Conservation (phyloP, 2,329 filamentous ascomycete species). For the Diaporthe citri region DNA sequence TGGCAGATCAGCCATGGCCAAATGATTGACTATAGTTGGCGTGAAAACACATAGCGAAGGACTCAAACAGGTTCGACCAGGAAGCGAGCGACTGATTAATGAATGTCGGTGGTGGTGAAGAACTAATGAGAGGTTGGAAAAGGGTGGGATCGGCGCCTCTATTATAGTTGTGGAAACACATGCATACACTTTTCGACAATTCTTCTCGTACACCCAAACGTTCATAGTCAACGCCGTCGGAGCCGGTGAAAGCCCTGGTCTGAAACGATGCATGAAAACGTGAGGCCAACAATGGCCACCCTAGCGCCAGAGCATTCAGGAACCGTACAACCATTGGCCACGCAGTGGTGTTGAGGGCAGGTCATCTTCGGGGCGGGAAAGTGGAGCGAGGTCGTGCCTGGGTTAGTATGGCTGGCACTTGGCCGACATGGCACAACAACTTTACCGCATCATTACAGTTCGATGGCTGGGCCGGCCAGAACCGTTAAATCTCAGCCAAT, state of each 20-base stretch:
- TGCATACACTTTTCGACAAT: neutral
- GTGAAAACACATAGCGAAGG: neutral
- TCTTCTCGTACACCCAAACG: neutral
- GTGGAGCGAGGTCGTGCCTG: conserved; percentile 18
- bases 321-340: conserved; percentile 5
- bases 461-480: neutral
- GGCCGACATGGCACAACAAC: neutral
- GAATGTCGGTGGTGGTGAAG: conserved; percentile 18
- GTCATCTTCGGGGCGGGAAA: conserved; percentile 22
- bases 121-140: neutral
- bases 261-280: conserved; percentile 15
- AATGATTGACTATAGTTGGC: conserved; percentile 9
- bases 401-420: neutral
- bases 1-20: neutral
- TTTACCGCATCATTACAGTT: neutral
- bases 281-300: neutral
- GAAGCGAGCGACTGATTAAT: conserved; percentile 13
- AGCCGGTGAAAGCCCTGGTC: neutral
- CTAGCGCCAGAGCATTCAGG: neutral
- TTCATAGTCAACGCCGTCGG: neutral
- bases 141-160: neutral
- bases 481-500: neutral
- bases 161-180: conserved; percentile 3
- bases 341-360: neutral
- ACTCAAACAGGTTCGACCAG: neutral